phyloP scores from a whole-genome alignment of 2,329 filamentous ascomycete genomes.

The Magnaporthiopsis poae region DNA sequence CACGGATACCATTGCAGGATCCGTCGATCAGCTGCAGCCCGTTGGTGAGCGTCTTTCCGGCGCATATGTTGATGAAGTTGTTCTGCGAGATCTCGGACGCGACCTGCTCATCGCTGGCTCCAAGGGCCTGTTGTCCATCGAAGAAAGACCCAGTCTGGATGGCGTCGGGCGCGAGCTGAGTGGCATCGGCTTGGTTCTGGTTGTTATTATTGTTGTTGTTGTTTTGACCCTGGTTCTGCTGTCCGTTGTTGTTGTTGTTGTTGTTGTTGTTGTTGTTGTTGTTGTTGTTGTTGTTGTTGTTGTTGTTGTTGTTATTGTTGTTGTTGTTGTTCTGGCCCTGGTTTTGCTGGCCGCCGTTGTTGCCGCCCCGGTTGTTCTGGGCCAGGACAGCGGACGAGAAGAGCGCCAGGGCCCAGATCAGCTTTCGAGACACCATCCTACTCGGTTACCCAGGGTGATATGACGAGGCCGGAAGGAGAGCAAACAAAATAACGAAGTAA shows the following conservation, averaged over 20 bases:
- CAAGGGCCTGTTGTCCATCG: slow-evolving; percentile 23
- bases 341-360: slow-evolving; percentile 9
- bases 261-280: slow-evolving; percentile 9
- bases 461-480: slow-evolving; percentile 10
- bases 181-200: slow-evolving; percentile 16
- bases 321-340: slow-evolving; percentile 1
- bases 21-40: slow-evolving; percentile 47
- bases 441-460: slow-evolving; percentile 5
- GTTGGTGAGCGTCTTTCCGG: slow-evolving; percentile 46
- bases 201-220: slow-evolving; percentile 9
- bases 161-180: slow-evolving; percentile 17
- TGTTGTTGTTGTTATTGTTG: slow-evolving; percentile 8
- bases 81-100: slow-evolving; percentile 22
- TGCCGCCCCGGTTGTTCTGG: slow-evolving; percentile 12
- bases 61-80: slow-evolving; percentile 57
- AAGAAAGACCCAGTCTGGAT: slow-evolving; percentile 26
- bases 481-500: background rate
- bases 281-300: slow-evolving; percentile 8
- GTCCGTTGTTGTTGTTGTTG: slow-evolving; percentile 4
- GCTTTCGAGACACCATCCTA: slow-evolving; percentile 20
- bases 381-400: slow-evolving; percentile 18
- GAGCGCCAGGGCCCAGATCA: slow-evolving; percentile 21
- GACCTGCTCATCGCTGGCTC: slow-evolving; percentile 21
- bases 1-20: slow-evolving; percentile 54
- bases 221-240: slow-evolving; percentile 6